A percentile compares a stretch with the other conserved stretches of the same genome.
Evolutionary conservation across 208 protist genomes (phyloP).

Genomic region (Crithidia thermophila): DNA sequence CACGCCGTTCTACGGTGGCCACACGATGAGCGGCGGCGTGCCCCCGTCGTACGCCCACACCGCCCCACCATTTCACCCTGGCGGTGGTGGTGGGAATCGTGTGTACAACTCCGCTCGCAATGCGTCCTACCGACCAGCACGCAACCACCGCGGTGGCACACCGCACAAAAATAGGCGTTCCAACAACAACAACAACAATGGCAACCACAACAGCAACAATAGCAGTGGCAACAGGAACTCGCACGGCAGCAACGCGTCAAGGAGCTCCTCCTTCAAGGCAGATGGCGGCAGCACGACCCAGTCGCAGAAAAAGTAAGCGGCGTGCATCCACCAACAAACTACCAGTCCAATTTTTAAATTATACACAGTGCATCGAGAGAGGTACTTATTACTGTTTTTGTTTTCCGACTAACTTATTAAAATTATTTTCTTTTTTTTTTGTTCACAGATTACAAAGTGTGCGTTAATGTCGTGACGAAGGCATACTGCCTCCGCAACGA

Average conservation of each 20-base stretch:
- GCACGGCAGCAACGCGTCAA: not conserved
- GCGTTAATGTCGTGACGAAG: no score
- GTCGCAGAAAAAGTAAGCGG: no score
- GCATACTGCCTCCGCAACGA: no score
- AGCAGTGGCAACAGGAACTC: not conserved
- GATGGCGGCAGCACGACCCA: no score
- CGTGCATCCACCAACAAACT: no score
- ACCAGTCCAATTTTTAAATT: no score
- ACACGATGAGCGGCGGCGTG: slow-evolving; percentile 65
- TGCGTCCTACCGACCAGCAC: slow-evolving; percentile 17
- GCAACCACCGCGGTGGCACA: slow-evolving; percentile 20
- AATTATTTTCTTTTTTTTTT: slow-evolving; percentile 7
- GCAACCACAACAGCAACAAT: slow-evolving; percentile 2
- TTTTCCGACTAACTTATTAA: not conserved
- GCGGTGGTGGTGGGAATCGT: slow-evolving; percentile 1
- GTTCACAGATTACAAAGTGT: slow-evolving; percentile 13
- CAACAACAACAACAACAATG: slow-evolving; percentile 14
- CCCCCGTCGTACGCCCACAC: slow-evolving; percentile 22
- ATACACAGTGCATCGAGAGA: no score
- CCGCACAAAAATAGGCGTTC: slow-evolving; percentile 25
- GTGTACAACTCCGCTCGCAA: slow-evolving; percentile 25
- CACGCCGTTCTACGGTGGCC: slow-evolving; percentile 58
- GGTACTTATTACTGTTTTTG: no score
- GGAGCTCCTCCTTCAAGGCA: no score
- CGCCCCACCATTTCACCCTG: not conserved